A percentile compares a stretch with the other conserved stretches of the same genome.
Conservation (phyloP, 139 green algal genomes). For the Coelastrella sp. region DNA sequence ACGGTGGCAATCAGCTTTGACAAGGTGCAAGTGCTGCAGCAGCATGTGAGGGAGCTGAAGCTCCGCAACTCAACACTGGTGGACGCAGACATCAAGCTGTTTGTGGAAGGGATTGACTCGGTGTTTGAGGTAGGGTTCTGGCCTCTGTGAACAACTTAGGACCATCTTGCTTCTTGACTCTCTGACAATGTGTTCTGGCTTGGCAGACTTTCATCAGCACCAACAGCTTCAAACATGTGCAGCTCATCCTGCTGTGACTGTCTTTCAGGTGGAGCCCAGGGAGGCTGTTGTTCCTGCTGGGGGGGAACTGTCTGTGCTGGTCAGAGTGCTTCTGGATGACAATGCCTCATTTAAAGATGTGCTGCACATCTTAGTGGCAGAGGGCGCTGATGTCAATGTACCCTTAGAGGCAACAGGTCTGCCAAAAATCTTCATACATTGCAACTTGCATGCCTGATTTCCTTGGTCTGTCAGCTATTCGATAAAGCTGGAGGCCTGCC, state of each 20-base stretch:
- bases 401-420: constrained; percentile 68
- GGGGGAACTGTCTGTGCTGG: constrained; percentile 16
- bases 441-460: too few relatives aligned
- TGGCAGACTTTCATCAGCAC: too few relatives aligned
- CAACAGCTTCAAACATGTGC: too few relatives aligned
- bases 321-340: constrained; percentile 67
- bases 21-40: constrained; percentile 73
- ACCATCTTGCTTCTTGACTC: background rate
- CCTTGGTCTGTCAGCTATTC: too few relatives aligned
- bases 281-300: constrained; percentile 29
- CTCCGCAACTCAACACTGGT: constrained; percentile 82
- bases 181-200: too few relatives aligned
- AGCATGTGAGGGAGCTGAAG: constrained; percentile 58
- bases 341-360: constrained; percentile 67
- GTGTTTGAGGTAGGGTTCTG: constrained; percentile 61
- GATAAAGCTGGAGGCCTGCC: too few relatives aligned
- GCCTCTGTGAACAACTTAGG: background rate
- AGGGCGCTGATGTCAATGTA: constrained; percentile 77
- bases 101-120: constrained; percentile 72
- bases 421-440: background rate
- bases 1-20: constrained; percentile 67
- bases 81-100: constrained; percentile 77
- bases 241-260: too few relatives aligned
- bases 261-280: constrained; percentile 25
- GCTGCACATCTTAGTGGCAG: constrained; percentile 82